Base-by-base conservation (phyloP, 1,139 yeast species). In the Saccharomyces hybrid region DNA sequence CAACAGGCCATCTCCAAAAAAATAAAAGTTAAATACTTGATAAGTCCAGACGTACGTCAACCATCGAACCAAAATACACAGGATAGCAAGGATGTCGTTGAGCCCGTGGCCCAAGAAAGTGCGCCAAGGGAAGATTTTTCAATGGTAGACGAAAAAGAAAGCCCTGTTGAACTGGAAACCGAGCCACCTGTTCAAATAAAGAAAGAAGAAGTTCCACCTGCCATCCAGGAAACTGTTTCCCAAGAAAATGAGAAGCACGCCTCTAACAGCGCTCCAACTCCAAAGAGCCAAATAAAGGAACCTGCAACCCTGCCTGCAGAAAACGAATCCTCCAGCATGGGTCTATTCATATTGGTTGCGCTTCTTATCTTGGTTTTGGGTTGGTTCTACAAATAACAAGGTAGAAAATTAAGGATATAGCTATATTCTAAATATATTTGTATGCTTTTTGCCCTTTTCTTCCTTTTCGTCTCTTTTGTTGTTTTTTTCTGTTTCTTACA, bases 11-110 rank as follows among this genome's bases (percentile, higher is more conserved):
- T 80, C 51, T 85, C 87, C 59, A 84, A 84, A 72, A 89, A 88
- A 74, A 84, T 90, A 71, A 84, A 83, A 73, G 97, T 89, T 57
- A 80, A 78, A 65, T 88, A 84, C 71, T 71, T 78, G 53, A 69
- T 64, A 41, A 58, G 54, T 50, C 55, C 53, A 3, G 58, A 58
- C 19, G 44, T 38, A 38, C 24, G 26, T 19, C 24, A n/a, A 38
- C 24, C 44, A 38, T n/a, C 16, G 44, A 38, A 19, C 44, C 44
- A 38, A 9, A 38, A 38, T 38, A 38, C 19, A 28, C 38, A 51
- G 53, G 49, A 46, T 26, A 58, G 31, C 38, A 48, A 51, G 48
- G 53, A 31, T 11, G 21, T 38, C n/a, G 53, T 48, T 14, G 47
- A 47, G 31, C 38, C 44, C 9, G 48, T 38, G 21, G 47, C n/a